Evolutionary conservation across 2,329 filamentous ascomycete genomes (phyloP).

Genomic region (Diplocarpon mali): DNA sequence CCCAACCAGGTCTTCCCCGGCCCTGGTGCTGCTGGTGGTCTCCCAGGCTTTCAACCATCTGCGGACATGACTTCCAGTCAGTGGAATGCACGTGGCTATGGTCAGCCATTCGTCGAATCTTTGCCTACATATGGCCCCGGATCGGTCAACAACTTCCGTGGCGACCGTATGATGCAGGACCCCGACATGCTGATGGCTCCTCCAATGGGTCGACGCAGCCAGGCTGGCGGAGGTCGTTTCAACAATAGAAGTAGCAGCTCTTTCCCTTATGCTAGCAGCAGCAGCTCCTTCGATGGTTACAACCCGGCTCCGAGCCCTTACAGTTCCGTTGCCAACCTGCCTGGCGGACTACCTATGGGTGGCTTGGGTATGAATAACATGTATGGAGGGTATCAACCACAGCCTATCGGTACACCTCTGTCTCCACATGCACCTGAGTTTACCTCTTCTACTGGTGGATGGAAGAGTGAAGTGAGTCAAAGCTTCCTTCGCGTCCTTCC

Average conservation of each 20-base stretch:
- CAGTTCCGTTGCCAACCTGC: slow-evolving; percentile 21
- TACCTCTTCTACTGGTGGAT: slow-evolving; percentile 38
- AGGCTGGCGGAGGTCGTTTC: slow-evolving; percentile 20
- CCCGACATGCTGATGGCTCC: slow-evolving; percentile 22
- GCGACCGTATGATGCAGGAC: slow-evolving; percentile 23
- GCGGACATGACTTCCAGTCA: slow-evolving; percentile 31
- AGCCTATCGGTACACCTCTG: slow-evolving; percentile 51
- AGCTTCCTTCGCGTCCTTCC: slow-evolving; percentile 1
- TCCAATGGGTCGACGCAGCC: slow-evolving; percentile 19
- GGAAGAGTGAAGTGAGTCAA: slow-evolving; percentile 26
- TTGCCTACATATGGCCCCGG: slow-evolving; percentile 19
- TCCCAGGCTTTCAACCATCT: slow-evolving; percentile 20
- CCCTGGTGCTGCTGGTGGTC: slow-evolving; percentile 6
- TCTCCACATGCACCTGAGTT: slow-evolving; percentile 69
- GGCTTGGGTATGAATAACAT: slow-evolving; percentile 18
- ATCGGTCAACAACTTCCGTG: slow-evolving; percentile 20
- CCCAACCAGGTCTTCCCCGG: slow-evolving; percentile 31
- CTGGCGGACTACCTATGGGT: slow-evolving; percentile 17
- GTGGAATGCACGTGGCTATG: slow-evolving; percentile 35
- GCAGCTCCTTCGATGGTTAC: slow-evolving; percentile 27
- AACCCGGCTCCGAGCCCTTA: slow-evolving; percentile 22
- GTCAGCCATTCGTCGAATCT: slow-evolving; percentile 25
- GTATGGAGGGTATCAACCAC: slow-evolving; percentile 34
- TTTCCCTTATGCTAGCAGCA: slow-evolving; percentile 26
- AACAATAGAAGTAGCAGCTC: slow-evolving; percentile 22